A percentile compares a stretch with the other conserved stretches of the same genome.
phyloP scores from a whole-genome alignment of 441 rosid genomes.

The Pelargonium hybrid region DNA sequence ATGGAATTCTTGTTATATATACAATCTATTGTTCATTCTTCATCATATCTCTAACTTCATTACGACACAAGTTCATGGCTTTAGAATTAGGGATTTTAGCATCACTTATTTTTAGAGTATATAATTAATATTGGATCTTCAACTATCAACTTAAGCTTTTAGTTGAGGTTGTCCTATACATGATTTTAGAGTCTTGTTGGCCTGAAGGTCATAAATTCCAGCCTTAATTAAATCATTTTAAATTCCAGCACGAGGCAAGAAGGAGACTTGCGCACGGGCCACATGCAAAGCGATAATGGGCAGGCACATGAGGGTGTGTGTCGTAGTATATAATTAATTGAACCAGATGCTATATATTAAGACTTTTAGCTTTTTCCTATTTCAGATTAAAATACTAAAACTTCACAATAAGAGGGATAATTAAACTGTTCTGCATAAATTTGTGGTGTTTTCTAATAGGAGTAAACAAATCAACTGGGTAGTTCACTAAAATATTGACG shows the following conservation, averaged over 20 bases:
- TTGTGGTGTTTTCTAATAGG: background rate
- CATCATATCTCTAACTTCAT: background rate
- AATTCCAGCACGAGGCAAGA: too few relatives aligned
- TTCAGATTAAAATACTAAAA: background rate
- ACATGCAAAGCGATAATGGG: too few relatives aligned
- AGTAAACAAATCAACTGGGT: background rate
- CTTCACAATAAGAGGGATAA: background rate
- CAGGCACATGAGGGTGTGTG: too few relatives aligned
- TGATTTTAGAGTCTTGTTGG: too few relatives aligned
- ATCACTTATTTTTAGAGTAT: background rate
- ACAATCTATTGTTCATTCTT: background rate
- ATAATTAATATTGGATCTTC: too few relatives aligned
- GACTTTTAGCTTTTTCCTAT: background rate
- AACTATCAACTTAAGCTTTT: too few relatives aligned
- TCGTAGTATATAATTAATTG: too few relatives aligned
- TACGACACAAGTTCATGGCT: background rate
- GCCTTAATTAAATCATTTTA: too few relatives aligned
- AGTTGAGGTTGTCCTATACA: too few relatives aligned
- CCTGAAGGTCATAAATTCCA: too few relatives aligned
- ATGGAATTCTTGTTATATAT: background rate
- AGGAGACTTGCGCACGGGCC: too few relatives aligned
- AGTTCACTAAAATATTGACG: background rate
- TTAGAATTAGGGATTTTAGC: background rate
- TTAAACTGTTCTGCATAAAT: background rate
- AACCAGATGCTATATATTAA: background rate